Evolutionary conservation across 805 yeast species (phyloP), one percentile per base, ranked within the genome.

Genomic region (Metschnikowia reukaufii): DNA sequence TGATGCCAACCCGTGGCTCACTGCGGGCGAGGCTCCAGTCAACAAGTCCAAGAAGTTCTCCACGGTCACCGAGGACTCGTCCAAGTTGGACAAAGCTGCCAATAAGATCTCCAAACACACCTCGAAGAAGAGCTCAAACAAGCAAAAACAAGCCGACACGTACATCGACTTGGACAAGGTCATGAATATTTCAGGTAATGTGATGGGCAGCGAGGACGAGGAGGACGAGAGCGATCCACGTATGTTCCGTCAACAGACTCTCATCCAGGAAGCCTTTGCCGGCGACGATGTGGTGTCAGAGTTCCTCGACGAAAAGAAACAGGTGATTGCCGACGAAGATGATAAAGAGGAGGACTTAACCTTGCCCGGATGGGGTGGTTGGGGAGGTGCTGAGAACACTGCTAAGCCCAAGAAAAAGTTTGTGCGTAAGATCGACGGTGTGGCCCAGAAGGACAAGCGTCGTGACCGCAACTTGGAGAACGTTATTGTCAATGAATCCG

Each of bases 351-450:
- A 86, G 48, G 96, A 91, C 62, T 69, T 86, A 39, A 85, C 96
- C 0, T 68, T 91, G 43, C 98, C 97, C 3, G 99, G 99, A 1
- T 94, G 98, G 97, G 98, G 98, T 39, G 87, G 86, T 36, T 94
- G 99, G 99, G 86, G 92, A 9, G 97, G 97, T 32, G 81, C 78
- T 8, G 65, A 58, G 17, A 29, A 20, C 19, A 58, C 61, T 35
- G 67, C 59, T 48, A 62, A 55, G 15, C 71, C 72, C 63, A 82
- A 79, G 63, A 78, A 81, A 62, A 85, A 82, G 63, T 74, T 86
- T 46, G 74, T 84, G 30, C 81, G 86, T 57, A 87, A 81, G 54
- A 72, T 88, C 21, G 81, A 84, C 59, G 98, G 99, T 39, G 83
- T 90, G 41, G 84, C 80, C 32, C 76, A 77, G 29, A 75, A 77